These are phyloP conservation scores for Penicillium chermesinum DNA, from an alignment of 495 filamentous ascomycete species.

Conservation along the genomic window DNA sequence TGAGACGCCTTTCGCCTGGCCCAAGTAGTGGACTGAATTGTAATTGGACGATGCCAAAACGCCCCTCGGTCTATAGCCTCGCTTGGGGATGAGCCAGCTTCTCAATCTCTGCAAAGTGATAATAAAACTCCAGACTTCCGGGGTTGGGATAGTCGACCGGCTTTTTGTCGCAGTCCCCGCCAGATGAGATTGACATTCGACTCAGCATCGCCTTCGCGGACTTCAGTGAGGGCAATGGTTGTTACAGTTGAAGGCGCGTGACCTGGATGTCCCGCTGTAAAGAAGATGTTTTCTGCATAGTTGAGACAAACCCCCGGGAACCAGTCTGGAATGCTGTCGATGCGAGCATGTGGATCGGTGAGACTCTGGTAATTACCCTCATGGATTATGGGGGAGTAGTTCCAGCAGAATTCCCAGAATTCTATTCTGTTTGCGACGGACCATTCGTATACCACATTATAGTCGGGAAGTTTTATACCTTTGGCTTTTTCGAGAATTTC, in stretches of 20 bases:
- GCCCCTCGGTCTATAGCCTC: not conserved
- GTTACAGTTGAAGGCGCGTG: not conserved
- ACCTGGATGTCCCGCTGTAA: not conserved
- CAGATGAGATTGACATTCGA: not conserved
- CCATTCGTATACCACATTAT: not conserved
- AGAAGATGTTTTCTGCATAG: not conserved
- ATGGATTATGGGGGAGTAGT: not conserved
- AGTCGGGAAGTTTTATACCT: not conserved
- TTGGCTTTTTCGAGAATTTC: not conserved
- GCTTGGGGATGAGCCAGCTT: not conserved
- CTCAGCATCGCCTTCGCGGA: not conserved
- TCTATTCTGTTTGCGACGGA: not conserved
- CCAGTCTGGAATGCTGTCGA: not conserved
- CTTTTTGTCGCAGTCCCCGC: not conserved
- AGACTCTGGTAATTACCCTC: not conserved
- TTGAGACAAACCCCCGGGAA: not conserved
- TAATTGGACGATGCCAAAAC: too few species aligned
- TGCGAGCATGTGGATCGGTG: not conserved
- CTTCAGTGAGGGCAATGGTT: not conserved
- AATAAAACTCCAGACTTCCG: not conserved
- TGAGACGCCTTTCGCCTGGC: too few species aligned
- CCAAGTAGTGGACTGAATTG: too few species aligned
- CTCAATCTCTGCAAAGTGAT: not conserved
- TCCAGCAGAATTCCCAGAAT: not conserved
- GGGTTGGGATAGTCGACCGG: not conserved